Percentiles rank a stretch among this genome's conserved stretches.
Evolutionary conservation across 768 basidiomycete genomes (phyloP).

Genomic region (Trametes cingulata): DNA sequence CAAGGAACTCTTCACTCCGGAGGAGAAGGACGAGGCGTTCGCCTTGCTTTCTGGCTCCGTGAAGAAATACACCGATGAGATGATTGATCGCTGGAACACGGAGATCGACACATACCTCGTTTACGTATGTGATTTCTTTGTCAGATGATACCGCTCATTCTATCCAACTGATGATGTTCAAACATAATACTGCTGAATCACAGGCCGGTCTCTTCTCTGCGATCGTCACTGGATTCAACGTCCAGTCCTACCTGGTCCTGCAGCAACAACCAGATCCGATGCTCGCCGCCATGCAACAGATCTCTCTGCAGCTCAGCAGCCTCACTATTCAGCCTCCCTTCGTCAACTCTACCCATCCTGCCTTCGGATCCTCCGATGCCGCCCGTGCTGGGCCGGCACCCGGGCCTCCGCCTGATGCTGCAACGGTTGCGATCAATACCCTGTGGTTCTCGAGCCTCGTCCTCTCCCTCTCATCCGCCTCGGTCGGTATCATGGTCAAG

Average conservation of each 20-base stretch:
- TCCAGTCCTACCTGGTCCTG: neutral
- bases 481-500: neutral
- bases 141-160: too few relatives aligned
- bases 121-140: neutral
- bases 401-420: neutral
- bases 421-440: neutral
- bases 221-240: neutral
- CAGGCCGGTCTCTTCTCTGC: constrained; percentile 12
- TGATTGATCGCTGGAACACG: neutral
- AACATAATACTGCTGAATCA: neutral
- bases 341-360: neutral
- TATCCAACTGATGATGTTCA: neutral
- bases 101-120: neutral
- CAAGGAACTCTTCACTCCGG: neutral
- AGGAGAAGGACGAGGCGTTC: neutral
- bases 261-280: neutral
- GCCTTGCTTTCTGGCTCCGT: neutral
- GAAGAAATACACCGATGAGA: neutral
- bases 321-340: neutral
- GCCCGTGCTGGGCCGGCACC: neutral
- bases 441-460: constrained; percentile 11
- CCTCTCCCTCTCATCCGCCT: neutral
- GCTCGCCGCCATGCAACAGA: neutral
- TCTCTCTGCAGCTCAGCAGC: neutral
- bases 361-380: neutral